Evolutionary conservation across 1,139 yeast genomes (phyloP), one percentile per base, ranked within the genome.

Genomic region (Hyphopichia khmerensis): DNA sequence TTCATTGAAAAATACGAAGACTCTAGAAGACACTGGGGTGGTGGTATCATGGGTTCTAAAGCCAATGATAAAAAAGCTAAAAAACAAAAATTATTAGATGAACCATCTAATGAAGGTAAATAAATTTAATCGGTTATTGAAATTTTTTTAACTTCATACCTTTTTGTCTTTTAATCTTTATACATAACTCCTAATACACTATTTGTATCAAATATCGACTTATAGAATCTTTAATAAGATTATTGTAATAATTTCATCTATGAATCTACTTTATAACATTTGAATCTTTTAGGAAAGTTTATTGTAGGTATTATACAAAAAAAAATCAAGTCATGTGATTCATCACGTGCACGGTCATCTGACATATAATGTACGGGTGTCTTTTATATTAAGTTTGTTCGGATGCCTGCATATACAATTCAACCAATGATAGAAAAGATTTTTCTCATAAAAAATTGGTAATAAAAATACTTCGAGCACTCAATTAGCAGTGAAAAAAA

Each of bases 21-120:
- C 59, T 65, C 79, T 67, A 88, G 90, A 80, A 87, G 87, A 77
- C 91, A 86, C 83, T 88, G 96, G 96, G 96, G 96, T 81, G 96
- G 96, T 79, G 96, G 96, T 80, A 64, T 85, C 71, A 77, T 88
- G 80, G 96, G 96, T 70, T 75, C 84, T 61, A 88, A 88, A 81
- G 86, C 96, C 61, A 79, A 77, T 63, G 88, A 80, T 62, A 84
- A 81, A 78, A 66, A 52, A 42, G 68, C 68, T 43, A 64, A 69
- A 69, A 65, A 52, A 51, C 68, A 67, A 42, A 69, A 65, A 64
- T 53, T 56, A 37, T 53, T 61, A 46, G 69, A 62, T 36, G 60
- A 45, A 38, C 48, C 53, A 39, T 15, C 37, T 27, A 33, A 33
- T 13, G 41, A 39, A 39, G 18, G 30, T 39, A 39, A 46, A 37